A percentile compares a stretch with the other conserved stretches of the same genome.
phyloP scores from a whole-genome alignment of 2,329 filamentous ascomycete species.

The Mycosphaerelloides madeirae region DNA sequence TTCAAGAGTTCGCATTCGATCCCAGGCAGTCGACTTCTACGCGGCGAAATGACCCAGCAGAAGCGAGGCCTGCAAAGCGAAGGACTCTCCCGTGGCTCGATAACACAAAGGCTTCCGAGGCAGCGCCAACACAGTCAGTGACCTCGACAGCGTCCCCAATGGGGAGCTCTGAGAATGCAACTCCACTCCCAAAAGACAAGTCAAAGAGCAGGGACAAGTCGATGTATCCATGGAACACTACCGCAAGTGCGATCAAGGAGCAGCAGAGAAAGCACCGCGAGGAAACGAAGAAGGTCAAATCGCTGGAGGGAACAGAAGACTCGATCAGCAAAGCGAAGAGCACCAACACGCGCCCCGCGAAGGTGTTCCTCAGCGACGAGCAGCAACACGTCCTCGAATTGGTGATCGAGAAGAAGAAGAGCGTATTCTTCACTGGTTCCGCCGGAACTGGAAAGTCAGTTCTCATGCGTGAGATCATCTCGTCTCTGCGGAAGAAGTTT shows the following conservation, averaged over 20 bases:
- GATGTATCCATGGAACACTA: slow-evolving; percentile 64
- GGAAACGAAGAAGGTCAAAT: slow-evolving; percentile 50
- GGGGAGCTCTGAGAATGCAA: slow-evolving; percentile 29
- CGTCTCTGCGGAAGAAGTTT: slow-evolving; percentile 71
- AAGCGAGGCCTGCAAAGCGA: slow-evolving; percentile 51
- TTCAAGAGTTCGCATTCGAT: slow-evolving; percentile 19
- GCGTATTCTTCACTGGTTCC: slow-evolving; percentile 96
- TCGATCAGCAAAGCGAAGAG: slow-evolving; percentile 45
- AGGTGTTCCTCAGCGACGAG: slow-evolving; percentile 75
- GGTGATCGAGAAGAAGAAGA: slow-evolving; percentile 73
- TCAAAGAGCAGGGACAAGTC: slow-evolving; percentile 36
- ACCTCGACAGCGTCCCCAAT: slow-evolving; percentile 8
- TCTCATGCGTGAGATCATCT: slow-evolving; percentile 85
- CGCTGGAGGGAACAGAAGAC: slow-evolving; percentile 41
- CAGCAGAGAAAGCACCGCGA: slow-evolving; percentile 69
- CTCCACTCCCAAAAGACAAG: slow-evolving; percentile 35
- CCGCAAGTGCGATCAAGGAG: slow-evolving; percentile 69
- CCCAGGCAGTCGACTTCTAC: not conserved
- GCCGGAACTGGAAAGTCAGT: slow-evolving; percentile 95
- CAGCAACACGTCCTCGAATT: slow-evolving; percentile 78
- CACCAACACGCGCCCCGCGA: slow-evolving; percentile 45
- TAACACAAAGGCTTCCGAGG: slow-evolving; percentile 20
- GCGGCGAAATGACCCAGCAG: slow-evolving; percentile 13
- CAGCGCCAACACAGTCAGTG: slow-evolving; percentile 9
- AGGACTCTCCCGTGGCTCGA: slow-evolving; percentile 59